Evolutionary conservation across 78 protist genomes (phyloP).

Genomic region (Mastigamoeba balamuthi): DNA sequence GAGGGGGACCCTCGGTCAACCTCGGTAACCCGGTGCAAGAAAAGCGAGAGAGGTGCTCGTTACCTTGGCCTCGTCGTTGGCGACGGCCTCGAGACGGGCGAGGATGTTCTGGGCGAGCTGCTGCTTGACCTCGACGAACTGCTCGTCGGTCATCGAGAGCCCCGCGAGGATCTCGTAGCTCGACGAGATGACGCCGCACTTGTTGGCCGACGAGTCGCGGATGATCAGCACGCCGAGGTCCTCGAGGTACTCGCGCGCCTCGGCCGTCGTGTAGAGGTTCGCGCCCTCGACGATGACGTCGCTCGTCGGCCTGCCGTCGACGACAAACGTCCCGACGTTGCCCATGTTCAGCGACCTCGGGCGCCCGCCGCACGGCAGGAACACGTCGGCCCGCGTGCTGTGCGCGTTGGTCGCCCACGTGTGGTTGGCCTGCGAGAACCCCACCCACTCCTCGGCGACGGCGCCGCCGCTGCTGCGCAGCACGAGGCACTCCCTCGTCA

Average conservation of each 20-base stretch:
- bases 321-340: slow-evolving; percentile 47
- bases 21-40: not conserved
- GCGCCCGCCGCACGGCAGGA: slow-evolving; percentile 92
- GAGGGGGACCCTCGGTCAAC: not conserved
- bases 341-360: slow-evolving; percentile 62
- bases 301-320: slow-evolving; percentile 13
- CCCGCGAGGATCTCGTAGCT: slow-evolving; percentile 75
- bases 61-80: not conserved
- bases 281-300: slow-evolving; percentile 85
- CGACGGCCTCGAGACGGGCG: not conserved
- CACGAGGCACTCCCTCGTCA: not conserved
- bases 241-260: slow-evolving; percentile 72
- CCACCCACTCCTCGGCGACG: not conserved
- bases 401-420: not conserved
- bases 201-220: slow-evolving; percentile 80
- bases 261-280: slow-evolving; percentile 74
- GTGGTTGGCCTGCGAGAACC: not conserved
- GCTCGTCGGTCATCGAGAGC: slow-evolving; percentile 55
- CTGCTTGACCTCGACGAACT: slow-evolving; percentile 9
- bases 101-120: not conserved
- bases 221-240: slow-evolving; percentile 62
- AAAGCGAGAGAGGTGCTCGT: too few relatives aligned
- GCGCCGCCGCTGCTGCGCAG: not conserved
- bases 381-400: slow-evolving; percentile 34
- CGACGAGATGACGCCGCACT: slow-evolving; percentile 88